phyloP scores from a whole-genome alignment of 805 yeast genomes.

The Lipomyces sp. region DNA sequence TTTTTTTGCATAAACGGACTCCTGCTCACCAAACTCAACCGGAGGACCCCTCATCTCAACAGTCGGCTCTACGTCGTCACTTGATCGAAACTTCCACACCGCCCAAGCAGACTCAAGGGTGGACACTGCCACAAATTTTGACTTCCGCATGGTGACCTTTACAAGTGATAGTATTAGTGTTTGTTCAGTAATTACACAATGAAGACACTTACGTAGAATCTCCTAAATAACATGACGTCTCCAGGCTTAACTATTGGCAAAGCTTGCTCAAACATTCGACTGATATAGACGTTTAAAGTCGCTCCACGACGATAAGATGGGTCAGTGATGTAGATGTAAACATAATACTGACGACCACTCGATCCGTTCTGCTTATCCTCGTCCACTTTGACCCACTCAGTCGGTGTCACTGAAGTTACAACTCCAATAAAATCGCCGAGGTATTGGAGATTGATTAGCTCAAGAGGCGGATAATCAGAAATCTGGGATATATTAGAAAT shows the following conservation, averaged over 20 bases:
- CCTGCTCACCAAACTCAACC: slow-evolving; percentile 31
- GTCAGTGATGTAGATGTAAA: slow-evolving; percentile 16
- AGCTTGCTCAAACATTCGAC: slow-evolving; percentile 11
- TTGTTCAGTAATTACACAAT: background rate
- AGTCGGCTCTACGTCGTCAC: background rate
- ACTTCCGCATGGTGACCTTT: slow-evolving; percentile 12
- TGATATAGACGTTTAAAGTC: slow-evolving; percentile 8
- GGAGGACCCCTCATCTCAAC: slow-evolving; percentile 21
- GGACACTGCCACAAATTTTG: slow-evolving; percentile 13
- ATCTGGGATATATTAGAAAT: slow-evolving; percentile 6
- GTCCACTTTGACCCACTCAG: background rate
- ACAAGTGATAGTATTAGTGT: background rate
- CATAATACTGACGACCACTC: slow-evolving; percentile 1
- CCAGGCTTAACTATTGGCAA: slow-evolving; percentile 21
- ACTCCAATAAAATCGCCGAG: slow-evolving; percentile 26
- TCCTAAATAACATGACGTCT: slow-evolving; percentile 23
- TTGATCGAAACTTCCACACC: slow-evolving; percentile 10
- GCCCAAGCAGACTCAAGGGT: slow-evolving; percentile 26
- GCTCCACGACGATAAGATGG: slow-evolving; percentile 11
- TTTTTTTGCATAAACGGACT: slow-evolving; percentile 11
- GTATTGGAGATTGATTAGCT: slow-evolving; percentile 1
- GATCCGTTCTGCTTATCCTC: background rate
- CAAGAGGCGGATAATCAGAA: slow-evolving; percentile 18
- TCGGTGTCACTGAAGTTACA: slow-evolving; percentile 8
- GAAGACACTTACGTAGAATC: slow-evolving; percentile 17